These are phyloP conservation scores for Boletus subparvulus DNA, from an alignment of 768 basidiomycete species.

Conservation along the genomic window DNA sequence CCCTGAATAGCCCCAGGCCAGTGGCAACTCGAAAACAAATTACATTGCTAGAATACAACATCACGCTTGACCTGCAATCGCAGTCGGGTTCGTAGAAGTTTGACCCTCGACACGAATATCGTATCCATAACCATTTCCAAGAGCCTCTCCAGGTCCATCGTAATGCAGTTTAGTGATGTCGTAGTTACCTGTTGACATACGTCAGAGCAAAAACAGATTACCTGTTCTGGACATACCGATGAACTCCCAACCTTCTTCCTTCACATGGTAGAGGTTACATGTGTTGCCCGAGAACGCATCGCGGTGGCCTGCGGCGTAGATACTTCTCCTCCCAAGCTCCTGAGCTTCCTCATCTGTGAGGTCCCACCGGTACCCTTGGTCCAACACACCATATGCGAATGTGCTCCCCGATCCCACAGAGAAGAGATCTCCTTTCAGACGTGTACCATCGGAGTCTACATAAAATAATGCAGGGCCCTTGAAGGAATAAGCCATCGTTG, in stretches of 20 bases:
- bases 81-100: constrained; percentile 51
- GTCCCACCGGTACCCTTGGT: constrained; percentile 95
- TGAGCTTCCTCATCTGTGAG: constrained; percentile 90
- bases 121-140: constrained; percentile 81
- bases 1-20: background rate
- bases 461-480: constrained; percentile 94
- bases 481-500: constrained; percentile 12
- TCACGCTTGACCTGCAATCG: constrained; percentile 30
- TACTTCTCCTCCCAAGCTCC: constrained; percentile 89
- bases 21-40: constrained; percentile 7
- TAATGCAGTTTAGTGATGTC: constrained; percentile 90
- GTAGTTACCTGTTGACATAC: constrained; percentile 69
- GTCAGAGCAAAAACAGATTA: constrained; percentile 9
- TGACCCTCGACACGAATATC: constrained; percentile 63
- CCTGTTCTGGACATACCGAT: constrained; percentile 59
- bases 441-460: constrained; percentile 95
- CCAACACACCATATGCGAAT: constrained; percentile 97
- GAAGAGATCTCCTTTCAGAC: constrained; percentile 96
- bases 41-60: constrained; percentile 25
- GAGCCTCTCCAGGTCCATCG: constrained; percentile 73
- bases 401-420: constrained; percentile 98
- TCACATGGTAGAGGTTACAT: constrained; percentile 93
- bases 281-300: constrained; percentile 97
- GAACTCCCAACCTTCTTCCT: constrained; percentile 94
- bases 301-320: constrained; percentile 95